Base-by-base conservation (phyloP, 768 basidiomycete species). In the Filobasidium wieringae region DNA sequence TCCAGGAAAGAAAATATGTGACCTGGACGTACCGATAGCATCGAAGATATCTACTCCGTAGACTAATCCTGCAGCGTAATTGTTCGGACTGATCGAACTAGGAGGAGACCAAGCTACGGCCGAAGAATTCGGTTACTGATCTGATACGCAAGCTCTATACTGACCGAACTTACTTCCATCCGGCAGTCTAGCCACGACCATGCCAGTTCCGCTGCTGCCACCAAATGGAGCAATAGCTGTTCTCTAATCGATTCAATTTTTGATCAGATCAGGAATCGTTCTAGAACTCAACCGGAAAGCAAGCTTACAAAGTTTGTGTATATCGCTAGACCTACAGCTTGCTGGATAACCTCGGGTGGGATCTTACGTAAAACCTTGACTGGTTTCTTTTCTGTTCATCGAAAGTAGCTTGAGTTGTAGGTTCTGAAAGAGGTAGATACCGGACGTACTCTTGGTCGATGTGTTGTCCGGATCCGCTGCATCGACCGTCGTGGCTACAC, bases 11-110 rank as follows among this genome's bases (percentile, higher is more conserved):
- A 41, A 27, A 11, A 7, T 2, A n/a, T n/a, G n/a, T n/a, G n/a
- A n/a, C n/a, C 14, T 17, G 24, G 26, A 57, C 55, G 22, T 15
- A 57, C 55, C 68, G 45, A 74, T 64, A 24, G 68, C 68, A 55
- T 74, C 73, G 60, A 70, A 74, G 26, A 74, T 68, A 58, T 74
- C 73, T 15, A 73, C 60, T 12, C 73, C 73, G 37, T 72, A 52
- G 40, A 74, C 61, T 59, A 74, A 72, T 55, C 73, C 73, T 0
- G 72, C 61, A 6, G 73, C 66, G 3, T 73, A 53, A 53, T 70
- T 72, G 63, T 74, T 73, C 1, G 73, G 73, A 5, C 67, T 65
- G 31, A 73, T 69, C 14, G 66, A 65, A 2, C 69, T 64, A 0
- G 73, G 73, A 19, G 67, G 67, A 22, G 70, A 72, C 73, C 73